Conservation (phyloP, 192 early-diverging fungal genomes). For the Linnemannia exigua region DNA sequence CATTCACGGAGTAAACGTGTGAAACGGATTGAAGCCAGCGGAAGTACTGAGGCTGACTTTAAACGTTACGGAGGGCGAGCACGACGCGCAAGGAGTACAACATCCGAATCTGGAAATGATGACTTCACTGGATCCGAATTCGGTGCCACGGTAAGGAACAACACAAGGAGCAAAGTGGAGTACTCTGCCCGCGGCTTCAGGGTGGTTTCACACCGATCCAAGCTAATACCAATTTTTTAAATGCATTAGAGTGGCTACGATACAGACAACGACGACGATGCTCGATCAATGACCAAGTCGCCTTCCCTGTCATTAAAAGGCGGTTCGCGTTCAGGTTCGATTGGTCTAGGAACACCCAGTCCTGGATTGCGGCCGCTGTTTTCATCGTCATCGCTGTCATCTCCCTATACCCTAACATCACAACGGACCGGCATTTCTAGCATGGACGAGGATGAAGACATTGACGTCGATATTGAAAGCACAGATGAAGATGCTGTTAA, state of each 20-base stretch:
- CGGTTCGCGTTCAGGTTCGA: slow-evolving; percentile 35
- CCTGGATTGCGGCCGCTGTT: slow-evolving; percentile 41
- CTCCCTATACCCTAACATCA: slow-evolving; percentile 17
- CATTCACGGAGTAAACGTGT: slow-evolving; percentile 41
- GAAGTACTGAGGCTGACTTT: slow-evolving; percentile 17
- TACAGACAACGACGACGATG: slow-evolving; percentile 52
- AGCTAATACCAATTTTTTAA: neutral
- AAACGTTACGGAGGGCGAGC: slow-evolving; percentile 30
- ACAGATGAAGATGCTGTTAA: slow-evolving; percentile 34
- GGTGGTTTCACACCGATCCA: neutral
- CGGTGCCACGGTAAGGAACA: slow-evolving; percentile 49
- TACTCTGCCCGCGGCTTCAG: neutral
- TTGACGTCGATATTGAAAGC: slow-evolving; percentile 52
- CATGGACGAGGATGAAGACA: slow-evolving; percentile 51
- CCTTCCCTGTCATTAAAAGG: slow-evolving; percentile 39
- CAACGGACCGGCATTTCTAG: slow-evolving; percentile 17
- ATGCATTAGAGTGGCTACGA: slow-evolving; percentile 49
- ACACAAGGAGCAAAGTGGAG: neutral
- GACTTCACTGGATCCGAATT: slow-evolving; percentile 56
- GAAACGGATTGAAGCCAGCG: slow-evolving; percentile 47
- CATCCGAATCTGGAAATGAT: slow-evolving; percentile 52
- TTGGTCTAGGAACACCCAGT: slow-evolving; percentile 34
- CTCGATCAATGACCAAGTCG: slow-evolving; percentile 41
- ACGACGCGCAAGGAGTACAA: slow-evolving; percentile 41
- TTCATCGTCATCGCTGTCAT: slow-evolving; percentile 15